These are phyloP conservation scores for Zygnema circumcarinatum DNA, from an alignment of 139 green algal genomes.

Conservation along the genomic window DNA sequence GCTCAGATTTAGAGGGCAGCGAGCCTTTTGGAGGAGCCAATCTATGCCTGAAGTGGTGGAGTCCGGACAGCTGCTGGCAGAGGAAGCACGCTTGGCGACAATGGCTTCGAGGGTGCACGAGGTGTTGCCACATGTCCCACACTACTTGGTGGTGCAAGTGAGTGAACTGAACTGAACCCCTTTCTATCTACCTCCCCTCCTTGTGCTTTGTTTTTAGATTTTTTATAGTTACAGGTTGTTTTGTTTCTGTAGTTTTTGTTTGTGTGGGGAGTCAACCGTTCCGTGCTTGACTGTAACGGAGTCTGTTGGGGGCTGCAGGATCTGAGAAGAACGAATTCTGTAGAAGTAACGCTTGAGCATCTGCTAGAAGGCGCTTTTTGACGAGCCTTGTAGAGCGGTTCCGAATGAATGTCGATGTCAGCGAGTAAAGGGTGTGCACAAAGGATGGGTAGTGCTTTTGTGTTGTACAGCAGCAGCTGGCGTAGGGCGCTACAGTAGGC, in stretches of 20 bases:
- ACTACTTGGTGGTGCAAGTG: constrained; percentile 30
- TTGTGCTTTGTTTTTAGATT: background rate
- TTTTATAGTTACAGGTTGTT: background rate
- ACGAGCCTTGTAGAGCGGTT: no score
- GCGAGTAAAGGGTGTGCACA: no score
- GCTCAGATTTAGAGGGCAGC: constrained; percentile 25
- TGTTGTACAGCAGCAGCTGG: no score
- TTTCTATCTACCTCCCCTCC: background rate
- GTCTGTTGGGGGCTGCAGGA: constrained; percentile 2
- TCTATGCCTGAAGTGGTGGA: background rate
- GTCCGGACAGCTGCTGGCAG: background rate
- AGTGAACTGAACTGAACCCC: background rate
- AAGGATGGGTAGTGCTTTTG: no score
- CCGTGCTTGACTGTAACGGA: background rate
- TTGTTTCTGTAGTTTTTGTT: background rate
- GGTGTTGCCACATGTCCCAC: constrained; percentile 24
- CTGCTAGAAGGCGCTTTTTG: background rate
- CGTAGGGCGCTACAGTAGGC: no score
- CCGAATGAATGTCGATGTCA: no score
- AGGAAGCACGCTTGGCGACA: background rate
- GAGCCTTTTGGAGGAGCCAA: constrained; percentile 1
- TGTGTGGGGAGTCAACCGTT: background rate
- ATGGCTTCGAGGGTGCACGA: constrained; percentile 30
- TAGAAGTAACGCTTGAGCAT: constrained; percentile 5
- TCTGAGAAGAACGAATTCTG: constrained; percentile 33